These are phyloP conservation scores for Suhomyces chickasaworum DNA, from an alignment of 1,139 yeast species.

Conservation along the genomic window DNA sequence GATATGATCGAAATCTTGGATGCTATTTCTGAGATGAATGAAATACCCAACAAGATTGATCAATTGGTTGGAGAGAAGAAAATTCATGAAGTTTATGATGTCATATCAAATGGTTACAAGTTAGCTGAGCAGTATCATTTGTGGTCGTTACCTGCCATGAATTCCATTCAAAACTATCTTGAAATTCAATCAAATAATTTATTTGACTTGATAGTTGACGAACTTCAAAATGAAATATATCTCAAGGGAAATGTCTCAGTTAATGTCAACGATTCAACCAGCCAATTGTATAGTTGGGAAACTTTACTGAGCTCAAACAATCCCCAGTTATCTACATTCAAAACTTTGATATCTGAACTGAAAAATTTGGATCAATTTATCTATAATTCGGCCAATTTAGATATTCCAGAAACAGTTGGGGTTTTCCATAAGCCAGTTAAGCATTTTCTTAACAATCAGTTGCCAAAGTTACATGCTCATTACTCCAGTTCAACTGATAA, in stretches of 20 bases:
- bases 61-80: constrained; percentile 64
- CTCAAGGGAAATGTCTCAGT: constrained; percentile 39
- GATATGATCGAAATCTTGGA: constrained; percentile 73
- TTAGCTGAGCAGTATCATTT: constrained; percentile 61
- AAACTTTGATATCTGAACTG: constrained; percentile 40
- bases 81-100: constrained; percentile 67
- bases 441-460: constrained; percentile 32
- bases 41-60: constrained; percentile 66
- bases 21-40: constrained; percentile 63
- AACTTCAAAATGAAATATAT: constrained; percentile 71
- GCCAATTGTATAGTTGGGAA: constrained; percentile 30
- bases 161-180: constrained; percentile 57
- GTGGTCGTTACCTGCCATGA: constrained; percentile 64
- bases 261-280: constrained; percentile 5
- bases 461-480: constrained; percentile 37
- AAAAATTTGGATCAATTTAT: constrained; percentile 57
- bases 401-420: constrained; percentile 53
- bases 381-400: constrained; percentile 59
- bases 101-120: constrained; percentile 57
- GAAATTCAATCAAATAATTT: constrained; percentile 64
- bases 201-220: constrained; percentile 75
- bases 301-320: constrained; percentile 29
- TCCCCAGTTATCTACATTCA: constrained; percentile 39
- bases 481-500: constrained; percentile 19
- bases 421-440: constrained; percentile 49